Percentiles rank a stretch among this genome's conserved stretches.
Evolutionary conservation across 1,139 yeast species (phyloP).

Genomic region (Pichia kudriavzevii): DNA sequence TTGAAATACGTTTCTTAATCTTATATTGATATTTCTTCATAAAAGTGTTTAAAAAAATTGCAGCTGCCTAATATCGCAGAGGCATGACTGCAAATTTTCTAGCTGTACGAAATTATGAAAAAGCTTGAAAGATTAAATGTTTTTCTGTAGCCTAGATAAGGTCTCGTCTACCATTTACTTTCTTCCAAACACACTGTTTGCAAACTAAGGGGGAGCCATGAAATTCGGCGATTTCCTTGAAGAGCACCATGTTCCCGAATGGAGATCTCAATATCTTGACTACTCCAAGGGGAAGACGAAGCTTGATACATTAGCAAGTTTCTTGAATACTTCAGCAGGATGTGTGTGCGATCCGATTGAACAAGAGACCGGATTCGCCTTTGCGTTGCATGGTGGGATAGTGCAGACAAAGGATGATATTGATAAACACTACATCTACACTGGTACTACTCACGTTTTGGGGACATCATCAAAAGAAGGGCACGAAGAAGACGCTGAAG

Average conservation of each 20-base stretch:
- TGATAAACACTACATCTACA: conserved; percentile 1
- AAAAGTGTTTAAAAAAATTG: too few species aligned
- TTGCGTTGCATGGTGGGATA: neutral
- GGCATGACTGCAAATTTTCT: too few species aligned
- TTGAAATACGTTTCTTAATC: too few species aligned
- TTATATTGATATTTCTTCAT: too few species aligned
- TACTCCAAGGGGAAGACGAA: conserved; percentile 60
- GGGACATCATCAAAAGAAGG: too few species aligned
- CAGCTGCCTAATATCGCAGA: too few species aligned
- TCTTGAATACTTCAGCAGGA: conserved; percentile 13
- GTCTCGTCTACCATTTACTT: too few species aligned
- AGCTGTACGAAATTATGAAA: too few species aligned
- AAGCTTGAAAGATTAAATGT: too few species aligned
- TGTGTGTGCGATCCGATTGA: conserved; percentile 14
- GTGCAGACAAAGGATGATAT: neutral
- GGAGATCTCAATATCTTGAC: conserved; percentile 76
- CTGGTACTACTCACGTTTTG: too few species aligned
- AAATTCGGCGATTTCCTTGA: conserved; percentile 53
- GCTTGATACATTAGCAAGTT: conserved; percentile 34
- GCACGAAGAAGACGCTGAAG: conserved; percentile 1
- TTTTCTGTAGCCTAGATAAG: too few species aligned
- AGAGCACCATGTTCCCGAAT: conserved; percentile 68
- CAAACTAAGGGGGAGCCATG: conserved; percentile 30
- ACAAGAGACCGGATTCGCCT: neutral
- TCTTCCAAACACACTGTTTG: too few species aligned